phyloP scores from a whole-genome alignment of 2,329 filamentous ascomycete species.

The Sporothrix schenckii region DNA sequence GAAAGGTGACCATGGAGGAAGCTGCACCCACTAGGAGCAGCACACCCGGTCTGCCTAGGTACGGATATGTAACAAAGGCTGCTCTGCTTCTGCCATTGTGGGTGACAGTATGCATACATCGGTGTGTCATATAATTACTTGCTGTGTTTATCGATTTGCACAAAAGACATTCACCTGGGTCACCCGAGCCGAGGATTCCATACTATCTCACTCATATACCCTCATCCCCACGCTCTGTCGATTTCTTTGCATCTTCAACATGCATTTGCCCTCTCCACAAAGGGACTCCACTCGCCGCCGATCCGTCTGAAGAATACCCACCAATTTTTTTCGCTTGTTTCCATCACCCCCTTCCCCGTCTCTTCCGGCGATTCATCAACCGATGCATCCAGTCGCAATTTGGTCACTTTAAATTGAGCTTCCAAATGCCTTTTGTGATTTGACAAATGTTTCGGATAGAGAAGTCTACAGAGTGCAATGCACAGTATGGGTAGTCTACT shows the following conservation, averaged over 20 bases:
- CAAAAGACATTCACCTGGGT: neutral
- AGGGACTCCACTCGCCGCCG: neutral
- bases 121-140: neutral
- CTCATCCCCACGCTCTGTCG: too few relatives aligned
- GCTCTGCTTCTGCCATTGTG: neutral
- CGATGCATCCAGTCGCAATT: neutral
- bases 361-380: conserved; percentile 1
- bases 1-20: neutral
- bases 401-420: too few relatives aligned
- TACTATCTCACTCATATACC: neutral
- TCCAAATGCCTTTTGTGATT: too few relatives aligned
- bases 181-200: neutral
- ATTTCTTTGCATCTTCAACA: neutral
- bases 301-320: conserved; percentile 1
- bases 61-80: neutral
- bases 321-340: conserved; percentile 4
- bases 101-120: conserved; percentile 17
- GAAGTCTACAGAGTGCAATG: neutral
- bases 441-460: too few relatives aligned
- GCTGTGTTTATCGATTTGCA: neutral
- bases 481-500: neutral
- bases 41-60: neutral
- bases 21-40: neutral
- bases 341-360: conserved; percentile 9
- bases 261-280: neutral